A percentile compares a stretch with the other conserved stretches of the same genome.
phyloP scores from a whole-genome alignment of 1,284 basidiomycete genomes.

The Cystobasidium sp. region DNA sequence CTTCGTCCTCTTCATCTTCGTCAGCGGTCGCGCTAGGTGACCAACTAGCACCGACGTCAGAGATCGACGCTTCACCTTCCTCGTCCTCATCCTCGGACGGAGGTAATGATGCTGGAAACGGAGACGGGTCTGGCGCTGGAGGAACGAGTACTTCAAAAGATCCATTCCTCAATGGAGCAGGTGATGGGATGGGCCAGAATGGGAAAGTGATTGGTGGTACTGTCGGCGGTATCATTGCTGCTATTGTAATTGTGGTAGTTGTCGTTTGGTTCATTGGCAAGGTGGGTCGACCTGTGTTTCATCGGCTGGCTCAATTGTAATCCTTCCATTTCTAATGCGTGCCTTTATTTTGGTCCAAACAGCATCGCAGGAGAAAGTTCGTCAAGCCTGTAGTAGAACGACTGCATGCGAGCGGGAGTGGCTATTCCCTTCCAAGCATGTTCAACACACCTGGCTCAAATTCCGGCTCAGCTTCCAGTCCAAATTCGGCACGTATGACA shows the following conservation, averaged over 20 bases:
- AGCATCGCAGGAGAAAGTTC: constrained; percentile 39
- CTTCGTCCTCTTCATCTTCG: neutral
- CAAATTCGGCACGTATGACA: neutral
- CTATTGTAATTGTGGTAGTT: constrained; percentile 24
- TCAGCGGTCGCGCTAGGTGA: neutral
- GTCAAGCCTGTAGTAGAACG: constrained; percentile 40
- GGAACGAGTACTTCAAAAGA: constrained; percentile 8
- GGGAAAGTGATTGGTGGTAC: constrained; percentile 32
- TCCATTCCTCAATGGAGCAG: constrained; percentile 32
- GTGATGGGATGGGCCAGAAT: neutral
- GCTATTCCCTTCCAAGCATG: constrained; percentile 38
- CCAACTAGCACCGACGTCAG: neutral
- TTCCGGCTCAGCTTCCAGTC: neutral
- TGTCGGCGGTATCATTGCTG: constrained; percentile 32
- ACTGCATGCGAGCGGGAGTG: constrained; percentile 35
- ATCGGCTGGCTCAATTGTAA: neutral
- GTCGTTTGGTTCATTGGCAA: constrained; percentile 40
- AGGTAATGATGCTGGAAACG: neutral
- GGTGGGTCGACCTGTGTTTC: constrained; percentile 4
- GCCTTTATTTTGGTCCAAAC: neutral
- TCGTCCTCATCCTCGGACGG: too few relatives aligned
- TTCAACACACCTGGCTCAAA: neutral
- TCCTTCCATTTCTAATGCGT: neutral
- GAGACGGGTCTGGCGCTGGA: neutral
- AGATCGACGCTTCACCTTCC: neutral